Percentiles rank a stretch among this genome's conserved stretches.
phyloP scores from a whole-genome alignment of 148 eudicot species.

The Euryodendron excelsum region DNA sequence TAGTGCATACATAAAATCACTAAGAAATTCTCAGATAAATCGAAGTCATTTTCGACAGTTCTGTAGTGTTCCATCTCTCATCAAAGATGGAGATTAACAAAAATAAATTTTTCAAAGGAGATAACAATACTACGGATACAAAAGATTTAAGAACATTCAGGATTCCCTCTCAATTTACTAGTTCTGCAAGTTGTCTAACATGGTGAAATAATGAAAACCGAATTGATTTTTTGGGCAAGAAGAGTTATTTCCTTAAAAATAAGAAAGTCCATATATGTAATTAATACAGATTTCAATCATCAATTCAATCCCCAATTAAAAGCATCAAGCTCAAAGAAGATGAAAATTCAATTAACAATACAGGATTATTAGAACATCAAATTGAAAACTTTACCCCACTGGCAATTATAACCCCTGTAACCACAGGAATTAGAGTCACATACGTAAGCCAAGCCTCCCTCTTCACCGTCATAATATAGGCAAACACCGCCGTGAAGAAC shows the following conservation, averaged over 20 bases:
- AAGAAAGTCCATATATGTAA: not conserved
- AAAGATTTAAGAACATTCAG: not conserved
- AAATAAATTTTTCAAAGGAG: not conserved
- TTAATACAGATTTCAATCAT: not conserved
- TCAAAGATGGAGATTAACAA: not conserved
- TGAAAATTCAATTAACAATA: not conserved
- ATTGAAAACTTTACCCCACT: constrained; percentile 57
- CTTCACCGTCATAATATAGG: constrained; percentile 61
- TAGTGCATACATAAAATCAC: not conserved
- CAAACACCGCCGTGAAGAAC: constrained; percentile 76
- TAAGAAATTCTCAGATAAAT: not conserved
- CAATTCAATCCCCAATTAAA: not conserved
- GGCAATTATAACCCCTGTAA: constrained; percentile 75
- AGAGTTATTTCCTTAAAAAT: not conserved
- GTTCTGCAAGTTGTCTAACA: not conserved
- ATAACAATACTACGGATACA: not conserved
- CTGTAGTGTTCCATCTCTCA: not conserved
- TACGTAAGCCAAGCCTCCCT: constrained; percentile 77
- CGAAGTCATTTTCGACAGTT: not conserved
- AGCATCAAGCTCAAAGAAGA: not conserved
- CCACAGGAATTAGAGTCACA: constrained; percentile 66
- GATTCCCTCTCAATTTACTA: not conserved
- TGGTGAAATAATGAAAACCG: not conserved
- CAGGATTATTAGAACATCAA: not conserved
- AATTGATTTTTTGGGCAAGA: not conserved